These are phyloP conservation scores for Diaporthe helianthi DNA, from an alignment of 2,329 filamentous ascomycete species.

Conservation along the genomic window DNA sequence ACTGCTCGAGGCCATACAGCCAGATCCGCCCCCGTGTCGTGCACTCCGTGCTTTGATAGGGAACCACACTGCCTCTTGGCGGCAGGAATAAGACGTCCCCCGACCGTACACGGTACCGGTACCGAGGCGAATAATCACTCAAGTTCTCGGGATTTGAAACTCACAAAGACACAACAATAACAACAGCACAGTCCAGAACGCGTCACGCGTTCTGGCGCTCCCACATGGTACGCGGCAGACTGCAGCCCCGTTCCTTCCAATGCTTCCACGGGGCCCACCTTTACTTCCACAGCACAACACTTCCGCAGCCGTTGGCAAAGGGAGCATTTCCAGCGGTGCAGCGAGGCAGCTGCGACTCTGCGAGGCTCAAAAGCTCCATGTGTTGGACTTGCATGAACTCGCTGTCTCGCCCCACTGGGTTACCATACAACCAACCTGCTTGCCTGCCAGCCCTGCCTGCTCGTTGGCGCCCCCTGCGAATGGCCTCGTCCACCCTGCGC, in stretches of 20 bases:
- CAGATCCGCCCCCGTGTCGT: constrained; percentile 20
- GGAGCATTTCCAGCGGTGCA: constrained; percentile 9
- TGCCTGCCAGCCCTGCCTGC: constrained; percentile 10
- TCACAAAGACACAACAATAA: constrained; percentile 21
- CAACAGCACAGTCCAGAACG: constrained; percentile 29
- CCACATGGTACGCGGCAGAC: constrained; percentile 18
- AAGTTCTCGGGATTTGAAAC: constrained; percentile 16
- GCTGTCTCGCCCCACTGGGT: constrained; percentile 19
- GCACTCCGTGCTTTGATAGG: constrained; percentile 24
- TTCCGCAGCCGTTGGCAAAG: background rate
- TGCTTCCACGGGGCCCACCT: constrained; percentile 16
- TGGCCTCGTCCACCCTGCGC: constrained; percentile 23
- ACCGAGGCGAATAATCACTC: constrained; percentile 16
- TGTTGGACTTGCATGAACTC: constrained; percentile 35
- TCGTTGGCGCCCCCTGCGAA: background rate
- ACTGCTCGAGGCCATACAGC: constrained; percentile 18
- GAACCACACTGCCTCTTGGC: constrained; percentile 17
- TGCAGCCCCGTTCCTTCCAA: constrained; percentile 15
- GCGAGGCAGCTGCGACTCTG: too few species aligned
- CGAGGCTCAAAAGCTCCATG: constrained; percentile 20
- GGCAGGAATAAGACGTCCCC: background rate
- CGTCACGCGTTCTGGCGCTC: constrained; percentile 30
- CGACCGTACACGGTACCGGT: constrained; percentile 17
- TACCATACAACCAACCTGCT: background rate
- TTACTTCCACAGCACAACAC: constrained; percentile 16